Evolutionary conservation across 2,329 filamentous ascomycete species (phyloP), one percentile per base, ranked within the genome.

Genomic region (Penicillium sclerotigenum): DNA sequence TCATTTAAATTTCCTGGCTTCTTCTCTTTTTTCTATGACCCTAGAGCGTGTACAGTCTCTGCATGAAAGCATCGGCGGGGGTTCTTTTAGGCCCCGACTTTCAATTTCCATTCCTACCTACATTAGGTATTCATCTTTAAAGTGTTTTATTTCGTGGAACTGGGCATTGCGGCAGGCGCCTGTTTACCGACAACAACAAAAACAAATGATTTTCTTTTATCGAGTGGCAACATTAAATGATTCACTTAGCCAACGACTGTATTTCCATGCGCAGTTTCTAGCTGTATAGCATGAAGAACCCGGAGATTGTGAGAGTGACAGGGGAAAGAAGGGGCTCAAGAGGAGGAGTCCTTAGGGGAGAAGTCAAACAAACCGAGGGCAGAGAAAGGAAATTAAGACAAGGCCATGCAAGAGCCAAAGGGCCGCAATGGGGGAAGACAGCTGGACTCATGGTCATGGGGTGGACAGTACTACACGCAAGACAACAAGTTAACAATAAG

Each of bases 31-130:
- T 63, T 57, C 52, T 52, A 59, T 61, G 45, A 58, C 51, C 57
- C 54, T 70, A 70, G 65, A 72, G 69, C 71, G 64, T 72, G 65
- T 73, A 70, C 62, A 71, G 69, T 71, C 66, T 65, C 66, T 72
- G 71, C 73, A 74, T 74, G 62, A 65, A 61, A 63, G 68, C 64
- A 70, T 72, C 59, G 63, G 67, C 68, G 29, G 66, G 58, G 64
- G 64, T 63, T 68, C 63, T 61, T 59, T 64, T 59, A 55, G 53
- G 63, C 65, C 54, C 53, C 59, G 61, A 57, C 50, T 60, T 59
- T 58, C 59, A 61, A 59, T 62, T 46, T 41, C 29, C 40, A 49
- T 52, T 58, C 53, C 26, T 33, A 47, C 53, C 26, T 33, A 47
- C 46, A 54, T 38, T 59, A 59, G 52, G 53, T 59, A 34, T 59